A percentile compares a stretch with the other conserved stretches of the same genome.
These are phyloP conservation scores for Suhomyces ambrosiae DNA, from an alignment of 1,139 yeast species.

Conservation along the genomic window DNA sequence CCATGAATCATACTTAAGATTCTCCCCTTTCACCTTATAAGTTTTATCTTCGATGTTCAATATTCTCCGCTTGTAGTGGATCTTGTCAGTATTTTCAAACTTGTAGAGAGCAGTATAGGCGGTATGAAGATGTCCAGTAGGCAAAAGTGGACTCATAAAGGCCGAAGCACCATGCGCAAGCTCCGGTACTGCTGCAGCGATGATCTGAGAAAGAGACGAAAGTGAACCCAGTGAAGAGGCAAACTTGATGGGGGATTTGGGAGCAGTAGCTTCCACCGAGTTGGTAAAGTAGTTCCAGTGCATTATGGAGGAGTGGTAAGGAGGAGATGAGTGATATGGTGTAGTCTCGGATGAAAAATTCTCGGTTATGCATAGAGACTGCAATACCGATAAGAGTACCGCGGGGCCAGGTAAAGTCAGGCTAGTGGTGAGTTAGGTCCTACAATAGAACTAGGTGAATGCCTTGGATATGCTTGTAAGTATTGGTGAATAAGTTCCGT, in stretches of 20 bases:
- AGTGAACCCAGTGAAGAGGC: constrained; percentile 16
- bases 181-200: constrained; percentile 34
- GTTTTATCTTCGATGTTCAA: constrained; percentile 34
- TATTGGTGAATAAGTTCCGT: no score
- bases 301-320: constrained; percentile 5
- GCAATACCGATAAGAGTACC: no score
- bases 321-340: background rate
- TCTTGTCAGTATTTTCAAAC: constrained; percentile 38
- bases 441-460: no score
- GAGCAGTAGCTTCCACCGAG: constrained; percentile 28
- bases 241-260: constrained; percentile 32
- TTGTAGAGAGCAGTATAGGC: constrained; percentile 47
- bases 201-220: constrained; percentile 29
- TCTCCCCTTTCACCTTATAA: constrained; percentile 32
- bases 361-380: background rate
- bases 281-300: constrained; percentile 24
- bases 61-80: constrained; percentile 42
- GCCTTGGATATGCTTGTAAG: no score
- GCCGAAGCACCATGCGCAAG: constrained; percentile 34
- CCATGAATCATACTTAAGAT: constrained; percentile 44
- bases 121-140: constrained; percentile 50
- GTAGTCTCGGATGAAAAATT: background rate
- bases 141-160: constrained; percentile 40
- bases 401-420: no score
- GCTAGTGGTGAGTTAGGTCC: no score